Base-by-base conservation (phyloP, 208 protist species). In the Wallacemonas collosoma region DNA sequence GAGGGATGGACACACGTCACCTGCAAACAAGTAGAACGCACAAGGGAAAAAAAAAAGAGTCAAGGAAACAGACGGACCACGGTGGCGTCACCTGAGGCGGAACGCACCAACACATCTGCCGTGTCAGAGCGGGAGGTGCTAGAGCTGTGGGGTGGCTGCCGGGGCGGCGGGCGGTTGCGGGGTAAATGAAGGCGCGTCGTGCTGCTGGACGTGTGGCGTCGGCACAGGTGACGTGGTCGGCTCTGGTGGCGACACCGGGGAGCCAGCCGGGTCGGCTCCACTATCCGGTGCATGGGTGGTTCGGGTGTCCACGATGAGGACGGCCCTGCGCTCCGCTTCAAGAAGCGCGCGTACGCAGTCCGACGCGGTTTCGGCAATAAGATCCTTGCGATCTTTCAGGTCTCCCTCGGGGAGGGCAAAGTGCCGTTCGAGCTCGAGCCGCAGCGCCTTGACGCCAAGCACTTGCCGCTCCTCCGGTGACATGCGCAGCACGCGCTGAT, bases 391-490 rank as follows among this genome's bases (percentile, higher is more conserved):
- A 26, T 62, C n/a, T 53, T 87, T 80, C 35, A 95, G 76, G 36
- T 69, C 83, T 3, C 84, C 82, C 9, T 67, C 73, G 3, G 55
- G 35, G 1, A 92, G 60, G 43, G 65, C 43, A 72, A 95, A 90
- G 56, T 72, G 73, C 6, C 38, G 36, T 76, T 95, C 81, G 2
- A 95, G 57, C 63, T 84, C 79, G 1, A 72, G 75, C 17, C 90
- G 88, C 53, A 95, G 77, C 57, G 75, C 71, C 80, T 91, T 93
- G 9, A 85, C 82, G 47, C 88, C 84, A 15, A 95, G 79, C 11
- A 66, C 47, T 12, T 66, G 56, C n/a, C 90, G 83, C 71, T 93
- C 79, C 40, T 63, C 74, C 1, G 72, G 72, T 1, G 84, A 51
- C 71, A 91, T 85, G 62, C 57, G 38, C 50, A 95, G 71, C 36